These are phyloP conservation scores for Phytophthora melonis DNA, from an alignment of 352 stramenopile species.

Conservation along the genomic window DNA sequence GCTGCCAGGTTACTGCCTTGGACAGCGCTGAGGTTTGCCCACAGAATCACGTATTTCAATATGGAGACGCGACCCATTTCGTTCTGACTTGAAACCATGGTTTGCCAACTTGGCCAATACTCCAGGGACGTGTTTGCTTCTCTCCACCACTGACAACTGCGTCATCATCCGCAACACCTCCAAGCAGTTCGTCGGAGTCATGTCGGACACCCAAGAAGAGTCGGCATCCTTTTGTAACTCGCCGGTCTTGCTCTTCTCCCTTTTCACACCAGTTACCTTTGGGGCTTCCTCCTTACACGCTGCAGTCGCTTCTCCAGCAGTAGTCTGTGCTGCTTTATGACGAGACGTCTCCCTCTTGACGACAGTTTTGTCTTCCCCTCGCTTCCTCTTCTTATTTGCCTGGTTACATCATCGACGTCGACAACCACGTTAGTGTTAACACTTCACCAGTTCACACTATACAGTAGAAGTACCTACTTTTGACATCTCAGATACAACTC, in stretches of 20 bases:
- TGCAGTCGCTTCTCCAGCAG: not conserved
- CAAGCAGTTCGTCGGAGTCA: slow-evolving; percentile 3
- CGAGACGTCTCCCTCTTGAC: not conserved
- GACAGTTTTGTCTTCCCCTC: not conserved
- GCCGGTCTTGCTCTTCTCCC: not conserved
- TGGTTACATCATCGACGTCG: not conserved
- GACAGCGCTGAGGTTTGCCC: slow-evolving; percentile 3
- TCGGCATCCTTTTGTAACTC: not conserved
- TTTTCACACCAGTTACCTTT: not conserved
- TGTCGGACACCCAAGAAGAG: not conserved
- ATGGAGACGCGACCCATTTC: not conserved
- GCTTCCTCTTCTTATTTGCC: not conserved
- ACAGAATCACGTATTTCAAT: slow-evolving; percentile 18
- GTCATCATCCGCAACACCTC: slow-evolving; percentile 17
- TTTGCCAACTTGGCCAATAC: slow-evolving; percentile 4
- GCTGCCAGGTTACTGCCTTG: not conserved
- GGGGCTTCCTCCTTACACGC: not conserved
- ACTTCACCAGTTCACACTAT: not conserved
- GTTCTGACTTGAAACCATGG: not conserved
- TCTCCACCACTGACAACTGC: not conserved
- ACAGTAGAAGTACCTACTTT: not conserved
- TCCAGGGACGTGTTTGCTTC: not conserved
- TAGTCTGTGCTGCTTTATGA: not conserved
- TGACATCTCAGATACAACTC: not conserved
- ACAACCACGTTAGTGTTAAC: not conserved